Evolutionary conservation across 306 rosid species (phyloP).

Genomic region (Cucurbita argyrosperma): DNA sequence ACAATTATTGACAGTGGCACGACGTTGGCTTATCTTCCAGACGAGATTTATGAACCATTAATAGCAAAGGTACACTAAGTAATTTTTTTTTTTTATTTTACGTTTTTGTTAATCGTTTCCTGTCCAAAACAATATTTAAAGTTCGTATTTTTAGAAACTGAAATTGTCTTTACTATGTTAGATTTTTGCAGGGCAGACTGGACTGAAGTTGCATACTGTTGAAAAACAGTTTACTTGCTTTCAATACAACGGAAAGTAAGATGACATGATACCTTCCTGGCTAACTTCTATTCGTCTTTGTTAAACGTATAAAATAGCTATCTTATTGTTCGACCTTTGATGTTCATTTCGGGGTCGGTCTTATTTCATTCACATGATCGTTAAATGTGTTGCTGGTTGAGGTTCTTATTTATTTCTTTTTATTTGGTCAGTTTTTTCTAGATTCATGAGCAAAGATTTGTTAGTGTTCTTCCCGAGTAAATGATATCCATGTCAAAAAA

Average conservation of each 20-base stretch:
- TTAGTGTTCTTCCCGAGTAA: background rate
- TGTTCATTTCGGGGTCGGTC: background rate
- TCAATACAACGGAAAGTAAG: slow-evolving; percentile 30
- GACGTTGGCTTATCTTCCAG: slow-evolving; percentile 73
- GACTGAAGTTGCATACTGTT: slow-evolving; percentile 29
- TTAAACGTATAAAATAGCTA: background rate
- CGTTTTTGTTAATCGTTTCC: background rate
- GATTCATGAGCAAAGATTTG: background rate
- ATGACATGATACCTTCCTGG: background rate
- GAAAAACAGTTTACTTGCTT: slow-evolving; percentile 56
- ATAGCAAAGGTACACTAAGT: slow-evolving; percentile 29
- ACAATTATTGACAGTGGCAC: slow-evolving; percentile 90
- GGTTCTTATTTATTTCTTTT: background rate
- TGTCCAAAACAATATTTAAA: background rate
- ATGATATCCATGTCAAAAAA: background rate
- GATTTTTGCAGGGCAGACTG: slow-evolving; percentile 35
- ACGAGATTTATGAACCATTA: slow-evolving; percentile 24
- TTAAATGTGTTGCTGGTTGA: background rate
- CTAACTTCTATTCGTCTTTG: background rate
- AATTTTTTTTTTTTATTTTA: background rate
- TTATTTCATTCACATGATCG: background rate
- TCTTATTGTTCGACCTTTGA: background rate
- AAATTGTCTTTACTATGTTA: slow-evolving; percentile 10
- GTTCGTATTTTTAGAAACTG: background rate
- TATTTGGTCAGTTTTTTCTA: background rate